phyloP scores from a whole-genome alignment of 441 rosid genomes.

The Pelargonium exstipulatum region DNA sequence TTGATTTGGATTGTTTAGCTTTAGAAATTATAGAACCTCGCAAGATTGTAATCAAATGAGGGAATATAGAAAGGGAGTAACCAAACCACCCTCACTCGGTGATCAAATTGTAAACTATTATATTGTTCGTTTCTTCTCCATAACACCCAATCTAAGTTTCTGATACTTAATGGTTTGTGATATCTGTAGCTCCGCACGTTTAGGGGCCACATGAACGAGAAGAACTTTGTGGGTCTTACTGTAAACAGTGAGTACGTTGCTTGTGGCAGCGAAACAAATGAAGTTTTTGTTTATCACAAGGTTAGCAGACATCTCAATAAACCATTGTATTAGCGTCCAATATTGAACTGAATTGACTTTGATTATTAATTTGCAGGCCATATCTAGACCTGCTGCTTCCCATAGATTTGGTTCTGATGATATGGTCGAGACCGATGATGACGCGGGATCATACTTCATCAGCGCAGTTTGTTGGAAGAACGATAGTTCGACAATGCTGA shows the following conservation, averaged over 20 bases:
- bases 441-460: conserved; percentile 22
- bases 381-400: conserved; percentile 32
- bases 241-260: conserved; percentile 29
- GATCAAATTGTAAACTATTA: too few species aligned
- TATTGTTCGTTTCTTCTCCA: too few species aligned
- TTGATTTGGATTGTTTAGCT: background rate
- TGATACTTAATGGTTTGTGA: background rate
- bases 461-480: conserved; percentile 43
- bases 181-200: conserved; percentile 27
- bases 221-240: conserved; percentile 38
- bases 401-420: conserved; percentile 27
- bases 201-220: conserved; percentile 32
- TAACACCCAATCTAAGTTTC: background rate
- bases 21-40: too few species aligned
- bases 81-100: too few species aligned
- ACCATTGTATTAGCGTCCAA: background rate
- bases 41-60: too few species aligned
- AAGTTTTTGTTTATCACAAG: conserved; percentile 41
- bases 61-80: too few species aligned
- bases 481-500: conserved; percentile 30
- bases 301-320: conserved; percentile 15
- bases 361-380: conserved; percentile 25
- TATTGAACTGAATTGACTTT: background rate
- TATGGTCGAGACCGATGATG: conserved; percentile 14
- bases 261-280: conserved; percentile 45